Evolutionary conservation across 208 protist genomes (phyloP), one percentile per base, ranked within the genome.

Genomic region (Vickermania ingenoplastis): DNA sequence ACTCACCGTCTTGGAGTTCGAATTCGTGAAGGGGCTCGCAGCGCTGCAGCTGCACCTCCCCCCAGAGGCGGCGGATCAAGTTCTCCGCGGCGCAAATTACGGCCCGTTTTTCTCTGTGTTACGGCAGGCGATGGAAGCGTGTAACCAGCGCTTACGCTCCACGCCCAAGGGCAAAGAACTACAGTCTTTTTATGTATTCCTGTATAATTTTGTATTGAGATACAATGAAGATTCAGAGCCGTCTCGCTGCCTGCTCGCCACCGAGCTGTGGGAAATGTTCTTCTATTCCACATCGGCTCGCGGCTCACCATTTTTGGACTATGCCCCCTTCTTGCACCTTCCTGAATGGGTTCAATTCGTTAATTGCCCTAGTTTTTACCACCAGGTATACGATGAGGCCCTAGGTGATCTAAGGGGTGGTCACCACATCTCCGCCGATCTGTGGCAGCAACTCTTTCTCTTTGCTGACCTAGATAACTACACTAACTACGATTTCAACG

Each of bases 251-350:
- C 62, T 69, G 23, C 70, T 75, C 52, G 80, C 80, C 2, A 75
- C 75, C 28, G 82, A 89, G 65, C 52, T 93, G 56, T 93, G 86
- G 83, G 64, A 67, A 13, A 74, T 81, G 52, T 79, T 93, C 51
- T 81, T 77, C 49, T 70, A 70, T 28, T 57, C 45, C 26, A 22
- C 5, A 17, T 7, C 45, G 5, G 54, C 5, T 13, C 17, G 17
- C 21, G 36, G 36, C 7, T 45, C 36, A 17, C 17, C 36, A 17
- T 45, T n/a, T 45, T 17, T 7, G 36, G 11, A 45, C 36, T 29
- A 45, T 17, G 54, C 54, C 7, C 36, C 11, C 17, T 45, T 45
- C 17, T 7, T 17, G 17, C 36, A 45, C 11, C 36, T 7, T 45
- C 36, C 7, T n/a, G 17, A 45, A 17, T 45, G 36, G 36, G 7